phyloP scores from a whole-genome alignment of 1,139 yeast species.

The Geotrichum aggregatum region DNA sequence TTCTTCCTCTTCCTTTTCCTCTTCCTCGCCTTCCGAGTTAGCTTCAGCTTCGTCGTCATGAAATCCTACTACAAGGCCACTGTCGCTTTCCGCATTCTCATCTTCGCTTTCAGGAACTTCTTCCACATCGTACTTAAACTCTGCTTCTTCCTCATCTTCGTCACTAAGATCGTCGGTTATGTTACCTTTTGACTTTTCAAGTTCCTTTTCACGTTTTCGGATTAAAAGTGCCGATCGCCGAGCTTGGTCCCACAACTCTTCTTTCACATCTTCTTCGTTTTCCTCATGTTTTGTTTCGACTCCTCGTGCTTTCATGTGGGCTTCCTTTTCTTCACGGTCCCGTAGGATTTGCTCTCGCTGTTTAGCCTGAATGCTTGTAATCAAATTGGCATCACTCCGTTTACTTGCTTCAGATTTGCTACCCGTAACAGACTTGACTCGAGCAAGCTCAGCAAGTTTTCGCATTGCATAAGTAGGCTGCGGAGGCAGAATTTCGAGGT shows the following conservation, averaged over 20 bases:
- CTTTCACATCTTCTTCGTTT: constrained; percentile 40
- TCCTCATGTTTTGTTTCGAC: constrained; percentile 32
- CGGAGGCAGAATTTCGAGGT: constrained; percentile 30
- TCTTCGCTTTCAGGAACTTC: constrained; percentile 31
- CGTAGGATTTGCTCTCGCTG: constrained; percentile 36
- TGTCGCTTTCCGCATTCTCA: constrained; percentile 27
- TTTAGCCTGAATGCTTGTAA: constrained; percentile 27
- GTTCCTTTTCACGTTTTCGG: constrained; percentile 35
- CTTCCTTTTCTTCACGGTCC: constrained; percentile 31
- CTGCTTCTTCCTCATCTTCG: constrained; percentile 30
- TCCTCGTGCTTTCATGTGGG: constrained; percentile 34
- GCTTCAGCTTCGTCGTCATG: constrained; percentile 30
- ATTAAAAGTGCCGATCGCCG: constrained; percentile 35
- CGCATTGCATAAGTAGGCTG: constrained; percentile 25
- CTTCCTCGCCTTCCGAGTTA: constrained; percentile 34
- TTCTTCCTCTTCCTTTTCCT: constrained; percentile 26
- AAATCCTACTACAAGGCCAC: constrained; percentile 16
- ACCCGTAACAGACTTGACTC: constrained; percentile 19
- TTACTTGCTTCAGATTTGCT: constrained; percentile 16
- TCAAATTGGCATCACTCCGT: constrained; percentile 22
- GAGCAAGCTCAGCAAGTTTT: constrained; percentile 27
- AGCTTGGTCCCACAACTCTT: constrained; percentile 58
- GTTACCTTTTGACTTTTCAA: constrained; percentile 30
- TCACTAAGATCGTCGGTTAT: constrained; percentile 25
- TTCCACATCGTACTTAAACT: constrained; percentile 28